Percentiles rank a stretch among this genome's conserved stretches.
Evolutionary conservation across 1,284 basidiomycete genomes (phyloP).

Genomic region (Hymenochaete sp.): DNA sequence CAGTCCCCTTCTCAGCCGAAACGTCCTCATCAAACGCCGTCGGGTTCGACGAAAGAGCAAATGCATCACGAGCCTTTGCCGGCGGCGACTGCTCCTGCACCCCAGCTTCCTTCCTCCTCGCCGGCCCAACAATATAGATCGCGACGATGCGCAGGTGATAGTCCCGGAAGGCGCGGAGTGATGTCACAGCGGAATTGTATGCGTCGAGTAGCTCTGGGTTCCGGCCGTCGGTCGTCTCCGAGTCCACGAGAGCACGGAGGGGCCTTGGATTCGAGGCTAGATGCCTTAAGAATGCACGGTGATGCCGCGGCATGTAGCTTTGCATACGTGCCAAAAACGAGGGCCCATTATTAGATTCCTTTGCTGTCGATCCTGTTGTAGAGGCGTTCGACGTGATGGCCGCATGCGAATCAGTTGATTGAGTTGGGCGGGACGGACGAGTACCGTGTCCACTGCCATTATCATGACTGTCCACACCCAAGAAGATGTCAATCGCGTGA

Average conservation of each 20-base stretch:
- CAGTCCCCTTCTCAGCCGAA: conserved; percentile 41
- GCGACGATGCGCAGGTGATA: conserved; percentile 84
- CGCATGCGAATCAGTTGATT: conserved; percentile 17
- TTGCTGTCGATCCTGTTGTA: neutral
- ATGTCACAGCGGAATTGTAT: conserved; percentile 67
- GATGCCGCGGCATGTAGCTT: conserved; percentile 85
- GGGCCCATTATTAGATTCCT: conserved; percentile 1
- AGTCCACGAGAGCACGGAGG: conserved; percentile 42
- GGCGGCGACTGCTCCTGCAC: conserved; percentile 23
- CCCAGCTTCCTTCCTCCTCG: conserved; percentile 33
- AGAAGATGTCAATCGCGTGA: conserved; percentile 84
- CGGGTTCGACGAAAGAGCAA: conserved; percentile 10
- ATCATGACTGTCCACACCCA: conserved; percentile 70
- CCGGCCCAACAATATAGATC: conserved; percentile 73
- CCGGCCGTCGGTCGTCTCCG: conserved; percentile 26
- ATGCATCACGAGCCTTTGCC: neutral
- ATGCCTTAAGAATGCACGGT: conserved; percentile 82
- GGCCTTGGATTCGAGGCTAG: conserved; percentile 56
- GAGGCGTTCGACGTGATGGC: too few relatives aligned
- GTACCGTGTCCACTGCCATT: too few relatives aligned
- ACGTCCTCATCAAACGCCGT: conserved; percentile 15
- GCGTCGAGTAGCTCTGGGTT: conserved; percentile 39
- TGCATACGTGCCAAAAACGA: conserved; percentile 77
- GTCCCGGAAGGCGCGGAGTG: conserved; percentile 78
- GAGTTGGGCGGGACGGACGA: conserved; percentile 1